phyloP scores from a whole-genome alignment of 2,329 filamentous ascomycete species.

The Paecilomyces variotii region DNA sequence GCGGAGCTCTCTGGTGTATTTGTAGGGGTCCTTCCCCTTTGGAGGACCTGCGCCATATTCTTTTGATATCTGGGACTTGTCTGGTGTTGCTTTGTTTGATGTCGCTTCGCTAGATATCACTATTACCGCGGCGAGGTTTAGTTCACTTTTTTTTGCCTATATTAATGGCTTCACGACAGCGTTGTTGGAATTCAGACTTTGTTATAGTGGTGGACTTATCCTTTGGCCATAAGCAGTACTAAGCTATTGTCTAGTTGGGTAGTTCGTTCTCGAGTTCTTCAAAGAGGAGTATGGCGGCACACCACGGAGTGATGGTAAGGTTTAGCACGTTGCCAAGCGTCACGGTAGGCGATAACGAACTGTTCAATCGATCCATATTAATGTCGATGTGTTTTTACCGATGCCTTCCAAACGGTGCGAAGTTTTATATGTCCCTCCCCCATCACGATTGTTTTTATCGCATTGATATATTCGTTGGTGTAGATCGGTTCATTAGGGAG shows the following conservation, averaged over 20 bases:
- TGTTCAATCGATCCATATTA: neutral
- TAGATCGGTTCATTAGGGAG: neutral
- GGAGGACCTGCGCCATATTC: no score
- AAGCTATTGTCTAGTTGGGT: neutral
- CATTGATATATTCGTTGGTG: neutral
- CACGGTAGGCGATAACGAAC: neutral
- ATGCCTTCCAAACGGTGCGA: neutral
- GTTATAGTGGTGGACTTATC: neutral
- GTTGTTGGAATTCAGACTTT: neutral
- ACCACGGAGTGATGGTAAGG: neutral
- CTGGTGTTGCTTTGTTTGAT: no score
- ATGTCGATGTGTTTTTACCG: neutral
- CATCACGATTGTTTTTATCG: neutral
- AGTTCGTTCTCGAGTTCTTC: neutral
- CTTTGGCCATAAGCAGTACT: neutral
- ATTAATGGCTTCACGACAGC: neutral
- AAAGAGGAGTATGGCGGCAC: neutral
- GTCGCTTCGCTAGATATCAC: no score
- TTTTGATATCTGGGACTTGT: no score
- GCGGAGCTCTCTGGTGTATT: no score
- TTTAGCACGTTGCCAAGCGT: neutral
- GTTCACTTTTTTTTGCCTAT: neutral
- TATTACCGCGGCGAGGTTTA: no score
- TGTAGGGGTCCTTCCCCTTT: no score
- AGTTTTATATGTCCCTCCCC: neutral